Evolutionary conservation across 1,139 yeast species (phyloP).

Genomic region (Blastobotrys aristatus): DNA sequence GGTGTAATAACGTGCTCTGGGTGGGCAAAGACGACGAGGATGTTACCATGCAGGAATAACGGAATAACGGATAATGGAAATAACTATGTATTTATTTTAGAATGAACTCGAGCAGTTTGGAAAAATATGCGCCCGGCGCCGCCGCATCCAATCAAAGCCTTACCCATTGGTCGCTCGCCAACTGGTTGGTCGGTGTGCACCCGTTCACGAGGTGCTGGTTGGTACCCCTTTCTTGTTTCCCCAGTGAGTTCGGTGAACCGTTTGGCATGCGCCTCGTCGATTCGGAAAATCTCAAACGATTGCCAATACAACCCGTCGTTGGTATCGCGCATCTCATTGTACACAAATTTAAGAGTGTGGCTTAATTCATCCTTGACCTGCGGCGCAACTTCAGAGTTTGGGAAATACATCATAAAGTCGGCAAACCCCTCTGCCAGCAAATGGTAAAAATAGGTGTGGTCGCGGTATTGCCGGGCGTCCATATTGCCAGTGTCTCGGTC

Average conservation of each 20-base stretch:
- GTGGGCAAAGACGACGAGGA: slow-evolving; percentile 26
- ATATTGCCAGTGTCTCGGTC: slow-evolving; percentile 57
- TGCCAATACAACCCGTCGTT: slow-evolving; percentile 58
- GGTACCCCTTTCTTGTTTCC: slow-evolving; percentile 45
- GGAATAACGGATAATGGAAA: background rate
- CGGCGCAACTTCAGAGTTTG: slow-evolving; percentile 22
- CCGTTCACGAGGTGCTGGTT: slow-evolving; percentile 49
- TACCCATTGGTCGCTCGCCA: slow-evolving; percentile 41
- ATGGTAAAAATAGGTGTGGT: slow-evolving; percentile 59
- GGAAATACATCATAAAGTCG: slow-evolving; percentile 51
- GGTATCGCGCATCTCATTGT: slow-evolving; percentile 55
- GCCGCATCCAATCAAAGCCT: slow-evolving; percentile 60
- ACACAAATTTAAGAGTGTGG: slow-evolving; percentile 30
- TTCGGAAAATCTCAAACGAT: slow-evolving; percentile 55
- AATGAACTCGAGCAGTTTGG: slow-evolving; percentile 60
- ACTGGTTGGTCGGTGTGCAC: slow-evolving; percentile 39
- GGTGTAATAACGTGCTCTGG: slow-evolving; percentile 43
- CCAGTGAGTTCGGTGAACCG: slow-evolving; percentile 47
- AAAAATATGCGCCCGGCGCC: slow-evolving; percentile 66
- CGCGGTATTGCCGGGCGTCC: slow-evolving; percentile 60
- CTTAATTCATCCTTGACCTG: slow-evolving; percentile 26
- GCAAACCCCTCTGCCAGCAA: slow-evolving; percentile 64
- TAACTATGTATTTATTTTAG: slow-evolving; percentile 18
- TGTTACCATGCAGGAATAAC: slow-evolving; percentile 8
- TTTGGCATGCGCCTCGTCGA: slow-evolving; percentile 49